These are phyloP conservation scores for Breynia disticha DNA, from an alignment of 441 rosid species.

Conservation along the genomic window DNA sequence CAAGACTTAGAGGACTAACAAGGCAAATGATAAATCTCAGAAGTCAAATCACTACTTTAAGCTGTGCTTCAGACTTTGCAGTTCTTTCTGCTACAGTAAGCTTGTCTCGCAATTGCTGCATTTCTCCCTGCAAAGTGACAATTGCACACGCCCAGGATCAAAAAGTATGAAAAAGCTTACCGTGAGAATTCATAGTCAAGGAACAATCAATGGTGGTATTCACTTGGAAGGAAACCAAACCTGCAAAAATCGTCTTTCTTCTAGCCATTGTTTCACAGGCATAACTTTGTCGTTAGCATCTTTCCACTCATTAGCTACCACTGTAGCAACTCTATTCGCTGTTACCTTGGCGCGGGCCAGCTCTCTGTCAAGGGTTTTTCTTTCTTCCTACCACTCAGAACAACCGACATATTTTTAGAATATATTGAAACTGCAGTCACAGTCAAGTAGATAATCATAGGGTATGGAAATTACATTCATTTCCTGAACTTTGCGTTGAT, in stretches of 20 bases:
- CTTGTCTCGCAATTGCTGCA: slow-evolving; percentile 95
- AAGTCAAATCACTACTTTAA: slow-evolving; percentile 45
- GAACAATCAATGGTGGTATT: slow-evolving; percentile 4
- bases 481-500: slow-evolving; percentile 58
- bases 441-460: background rate
- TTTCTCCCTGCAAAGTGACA: slow-evolving; percentile 64
- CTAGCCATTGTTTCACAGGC: slow-evolving; percentile 90
- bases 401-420: too few species aligned
- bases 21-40: background rate
- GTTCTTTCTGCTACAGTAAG: slow-evolving; percentile 77
- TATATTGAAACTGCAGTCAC: too few species aligned
- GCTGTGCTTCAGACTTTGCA: slow-evolving; percentile 92
- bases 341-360: slow-evolving; percentile 74
- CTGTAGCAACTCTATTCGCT: slow-evolving; percentile 71
- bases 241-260: slow-evolving; percentile 78
- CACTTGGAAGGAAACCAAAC: slow-evolving; percentile 24
- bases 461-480: slow-evolving; percentile 34
- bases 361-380: slow-evolving; percentile 85
- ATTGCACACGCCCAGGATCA: slow-evolving; percentile 8
- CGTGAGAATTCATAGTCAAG: slow-evolving; percentile 3
- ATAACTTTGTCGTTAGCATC: slow-evolving; percentile 85
- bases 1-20: slow-evolving; percentile 15
- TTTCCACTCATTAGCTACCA: slow-evolving; percentile 91
- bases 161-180: slow-evolving; percentile 2
- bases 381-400: slow-evolving; percentile 49